Percentiles rank a stretch among this genome's conserved stretches.
Conservation (phyloP, 805 yeast genomes). For the Metschnikowia similis region DNA sequence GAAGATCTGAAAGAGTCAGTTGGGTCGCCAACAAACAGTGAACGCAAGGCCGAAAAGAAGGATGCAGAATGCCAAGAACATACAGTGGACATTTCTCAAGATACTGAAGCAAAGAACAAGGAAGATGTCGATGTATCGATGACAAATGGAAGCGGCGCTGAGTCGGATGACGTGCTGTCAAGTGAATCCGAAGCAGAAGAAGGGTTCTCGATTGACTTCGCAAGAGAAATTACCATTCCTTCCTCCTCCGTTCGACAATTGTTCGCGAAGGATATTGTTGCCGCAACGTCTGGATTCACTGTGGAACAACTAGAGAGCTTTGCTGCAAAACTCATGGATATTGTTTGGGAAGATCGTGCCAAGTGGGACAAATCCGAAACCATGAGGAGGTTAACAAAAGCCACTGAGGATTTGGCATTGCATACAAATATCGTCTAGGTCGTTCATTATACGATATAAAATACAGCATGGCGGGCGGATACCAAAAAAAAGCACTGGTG, state of each 20-base stretch:
- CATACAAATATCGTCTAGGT: slow-evolving; percentile 1
- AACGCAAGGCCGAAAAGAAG: neutral
- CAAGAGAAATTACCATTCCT: slow-evolving; percentile 46
- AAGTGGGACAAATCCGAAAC: slow-evolving; percentile 42
- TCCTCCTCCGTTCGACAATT: slow-evolving; percentile 15
- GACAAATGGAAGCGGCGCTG: neutral
- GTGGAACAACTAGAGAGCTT: slow-evolving; percentile 36
- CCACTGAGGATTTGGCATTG: slow-evolving; percentile 8
- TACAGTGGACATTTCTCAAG: neutral
- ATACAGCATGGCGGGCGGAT: neutral
- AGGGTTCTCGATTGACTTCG: slow-evolving; percentile 42
- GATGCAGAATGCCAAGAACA: neutral
- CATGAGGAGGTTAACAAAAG: slow-evolving; percentile 26
- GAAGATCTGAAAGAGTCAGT: neutral
- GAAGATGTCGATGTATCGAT: neutral
- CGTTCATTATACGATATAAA: neutral
- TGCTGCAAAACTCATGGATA: slow-evolving; percentile 65
- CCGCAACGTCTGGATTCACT: slow-evolving; percentile 30
- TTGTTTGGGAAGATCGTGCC: slow-evolving; percentile 64
- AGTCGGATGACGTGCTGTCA: neutral
- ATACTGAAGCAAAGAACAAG: neutral
- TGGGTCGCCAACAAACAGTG: neutral
- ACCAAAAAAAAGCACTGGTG: neutral
- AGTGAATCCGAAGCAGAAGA: slow-evolving; percentile 35
- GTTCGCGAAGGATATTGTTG: slow-evolving; percentile 24